Base-by-base conservation (phyloP, 768 basidiomycete species). In the Tylopilus sp. region DNA sequence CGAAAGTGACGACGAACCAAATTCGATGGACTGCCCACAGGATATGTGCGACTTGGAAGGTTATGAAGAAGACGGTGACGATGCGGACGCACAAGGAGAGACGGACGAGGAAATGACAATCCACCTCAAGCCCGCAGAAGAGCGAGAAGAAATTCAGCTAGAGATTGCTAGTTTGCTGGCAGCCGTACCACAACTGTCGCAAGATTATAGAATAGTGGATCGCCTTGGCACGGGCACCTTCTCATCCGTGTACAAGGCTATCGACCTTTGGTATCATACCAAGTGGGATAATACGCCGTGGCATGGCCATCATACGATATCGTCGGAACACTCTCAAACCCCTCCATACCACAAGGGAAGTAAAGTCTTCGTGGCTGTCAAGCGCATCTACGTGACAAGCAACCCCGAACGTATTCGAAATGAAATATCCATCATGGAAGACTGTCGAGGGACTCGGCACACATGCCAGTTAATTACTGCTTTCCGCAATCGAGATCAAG, bases 221-320 rank as follows among this genome's bases (percentile, higher is more conserved):
- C 82, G 95, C 1, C 80, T 99, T 1, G 97, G 97, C 14, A 98
- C 95, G 49, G 96, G 96, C 16, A 99, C 96, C 2, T 99, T 99
- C 73, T 98, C 96, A 0, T 94, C 94, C 11, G 97, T 99, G n/a
- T 99, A 98, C 79, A 97, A 98, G 63, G 97, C 95, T 0, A 70
- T 95, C 57, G 97, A 99, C 69, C 62, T 88, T 16, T 72, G 78
- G 53, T 82, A 88, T 62, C 82, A 91, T 60, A 72, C 78, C 45
- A 87, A 88, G 48, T 91, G 84, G 85, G 80, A 89, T 67, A 91
- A 92, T 61, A 59, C 69, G 6, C 76, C 82, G 13, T 92, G 90
- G 90, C 82, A 82, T 29, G 86, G 86, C 1, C 69, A 73, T 42
- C 87, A 88, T 61, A 79, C 82, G 2, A 71, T 77, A 3, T 65